Evolutionary conservation across 2,329 filamentous ascomycete species (phyloP).

Genomic region (Stachybotrys chlorohalonatus): DNA sequence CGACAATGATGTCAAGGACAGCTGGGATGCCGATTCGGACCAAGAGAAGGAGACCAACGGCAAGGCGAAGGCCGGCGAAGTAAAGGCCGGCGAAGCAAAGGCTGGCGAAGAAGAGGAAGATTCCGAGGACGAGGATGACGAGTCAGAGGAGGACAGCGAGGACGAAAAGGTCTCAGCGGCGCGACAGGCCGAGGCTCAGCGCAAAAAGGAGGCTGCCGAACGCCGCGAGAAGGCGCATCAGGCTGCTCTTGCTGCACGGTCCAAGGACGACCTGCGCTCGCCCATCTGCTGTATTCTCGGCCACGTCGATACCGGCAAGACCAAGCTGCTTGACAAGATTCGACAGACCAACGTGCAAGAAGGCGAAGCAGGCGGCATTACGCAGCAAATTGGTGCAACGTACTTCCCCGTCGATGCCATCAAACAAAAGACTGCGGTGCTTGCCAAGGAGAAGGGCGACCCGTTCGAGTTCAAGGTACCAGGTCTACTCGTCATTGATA

Average conservation of each 20-base stretch:
- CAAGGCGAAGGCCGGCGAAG: background rate
- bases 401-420: conserved; percentile 97
- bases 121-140: conserved; percentile 19
- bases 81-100: conserved; percentile 11
- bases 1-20: conserved; percentile 77
- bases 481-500: conserved; percentile 93
- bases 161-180: conserved; percentile 70
- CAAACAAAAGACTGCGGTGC: conserved; percentile 82
- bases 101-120: conserved; percentile 15
- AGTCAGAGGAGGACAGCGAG: conserved; percentile 58
- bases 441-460: conserved; percentile 69
- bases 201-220: conserved; percentile 83
- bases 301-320: conserved; percentile 99
- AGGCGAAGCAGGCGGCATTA: conserved; percentile 98
- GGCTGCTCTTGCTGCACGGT: conserved; percentile 81
- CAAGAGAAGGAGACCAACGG: conserved; percentile 40
- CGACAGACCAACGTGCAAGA: conserved; percentile 98
- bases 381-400: conserved; percentile 97
- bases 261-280: conserved; percentile 88
- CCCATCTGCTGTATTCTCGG: conserved; percentile 99
- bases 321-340: conserved; percentile 97
- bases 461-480: conserved; percentile 93
- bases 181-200: conserved; percentile 61
- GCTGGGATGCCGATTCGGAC: conserved; percentile 83
- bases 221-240: conserved; percentile 84